Base-by-base conservation (phyloP, 176 grass and related monocot species). In the Musa troglodytarum region DNA sequence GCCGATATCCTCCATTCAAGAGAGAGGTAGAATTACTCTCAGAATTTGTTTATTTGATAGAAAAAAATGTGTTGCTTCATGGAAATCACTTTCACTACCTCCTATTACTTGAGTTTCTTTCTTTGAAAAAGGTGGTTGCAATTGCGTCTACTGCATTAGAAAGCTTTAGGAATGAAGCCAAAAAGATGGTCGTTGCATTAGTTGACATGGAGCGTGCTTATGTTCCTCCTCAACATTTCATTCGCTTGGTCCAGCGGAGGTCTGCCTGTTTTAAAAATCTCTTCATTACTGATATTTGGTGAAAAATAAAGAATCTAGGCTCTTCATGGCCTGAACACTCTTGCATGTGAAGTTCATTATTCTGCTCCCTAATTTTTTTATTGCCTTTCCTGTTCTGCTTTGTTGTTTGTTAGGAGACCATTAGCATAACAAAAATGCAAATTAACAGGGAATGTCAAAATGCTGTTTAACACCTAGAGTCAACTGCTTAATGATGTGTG, bases 141-240 rank as follows among this genome's bases (percentile, higher is more conserved):
- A 77, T 94, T 76, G 85, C 85, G 71, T 84, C 87, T 77, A 53
- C 82, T 79, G 85, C 91, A 79, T 81, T 94, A 76, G 83, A 94
- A n/a, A 70, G 69, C 53, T 94, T 94, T 78, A 94, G 85, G 81
- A 86, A 79, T 75, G 87, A 94, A 73, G 87, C 91, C 29, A 88
- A 72, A 76, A 88, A 83, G 73, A 90, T 94, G 85, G 91, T 94
- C 43, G 9, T 84, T 82, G 85, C 91, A 67, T 82, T 94, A 76
- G 87, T 94, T 77, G 91, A 94, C 73, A 94, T 94, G 91, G 91
- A 94, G 63, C 88, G 83, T 80, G 87, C 85, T 54, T 90, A 86
- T 34, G 85, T 94, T 79, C 91, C 91, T 85, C 91, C 90, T 49
- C 78, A 94, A 13, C 83, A 90, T 55, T 94, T 94, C 84, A 94